Evolutionary conservation across 2,329 filamentous ascomycete species (phyloP), one percentile per base, ranked within the genome.

Genomic region (Arthrinium phaeospermum): DNA sequence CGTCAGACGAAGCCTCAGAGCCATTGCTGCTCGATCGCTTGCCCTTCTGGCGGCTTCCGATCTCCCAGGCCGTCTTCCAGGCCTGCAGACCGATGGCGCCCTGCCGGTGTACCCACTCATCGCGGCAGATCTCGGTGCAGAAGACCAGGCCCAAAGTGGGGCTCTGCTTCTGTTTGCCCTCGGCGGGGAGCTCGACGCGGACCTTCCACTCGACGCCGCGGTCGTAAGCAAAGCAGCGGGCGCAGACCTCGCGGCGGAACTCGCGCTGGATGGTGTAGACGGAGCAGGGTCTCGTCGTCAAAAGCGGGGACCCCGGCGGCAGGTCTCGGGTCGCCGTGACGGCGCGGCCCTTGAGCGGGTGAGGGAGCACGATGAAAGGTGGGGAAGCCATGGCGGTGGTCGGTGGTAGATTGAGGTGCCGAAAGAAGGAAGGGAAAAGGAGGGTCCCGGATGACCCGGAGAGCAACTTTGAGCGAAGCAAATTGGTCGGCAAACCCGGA

Each of bases 211-310:
- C 68, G 68, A 53, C 47, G 30, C 68, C 68, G 34, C 68, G 68
- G 49, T 70, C 68, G n/a, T 70, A 70, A 13, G 46, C 37, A 8
- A 70, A 70, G 47, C 68, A 70, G 16, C 68, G 68, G 19, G 68
- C 68, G 68, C 68, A 70, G 14, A 70, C 68, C 47, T 70, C 68
- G 47, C 68, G 68, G 68, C 68, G 68, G 68, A 47, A 70, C 24
- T 70, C 68, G 68, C 47, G 68, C 68, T 57, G 68, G 30, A 70
- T 37, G 27, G 68, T 70, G 68, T 70, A 70, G 30, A 70, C 46
- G 24, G 68, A 47, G n/a, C 46, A 51, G 22, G 68, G 49, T 4
- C 46, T 1, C 1, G 68, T 70, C 37, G 47, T 51, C 12, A 70
- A 49, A 12, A 70, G 68, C 8, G 68, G 68, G 27, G 68, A 27